A percentile compares a stretch with the other conserved stretches of the same genome.
These are phyloP conservation scores for Solanum chacoense DNA, from an alignment of 305 asterid species.

Conservation along the genomic window DNA sequence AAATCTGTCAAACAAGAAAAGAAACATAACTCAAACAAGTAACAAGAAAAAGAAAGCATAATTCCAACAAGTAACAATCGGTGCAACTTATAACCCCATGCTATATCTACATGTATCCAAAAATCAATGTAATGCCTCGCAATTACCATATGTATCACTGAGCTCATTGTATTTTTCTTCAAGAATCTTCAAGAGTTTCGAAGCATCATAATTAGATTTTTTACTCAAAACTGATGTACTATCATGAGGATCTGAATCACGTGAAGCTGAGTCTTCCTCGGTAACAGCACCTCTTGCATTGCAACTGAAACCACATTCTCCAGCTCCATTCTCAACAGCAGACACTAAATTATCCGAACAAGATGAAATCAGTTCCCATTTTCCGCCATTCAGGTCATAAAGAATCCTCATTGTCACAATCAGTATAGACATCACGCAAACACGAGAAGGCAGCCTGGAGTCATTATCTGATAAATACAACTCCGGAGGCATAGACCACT, in stretches of 20 bases:
- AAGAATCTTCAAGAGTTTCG: conserved; percentile 41
- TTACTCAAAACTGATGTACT: conserved; percentile 7
- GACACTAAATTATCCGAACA: conserved; percentile 15
- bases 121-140: neutral
- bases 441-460: conserved; percentile 57
- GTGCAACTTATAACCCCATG: neutral
- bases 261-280: conserved; percentile 13
- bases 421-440: conserved; percentile 63
- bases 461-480: conserved; percentile 49
- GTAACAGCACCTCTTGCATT: conserved; percentile 1
- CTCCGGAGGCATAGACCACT: conserved; percentile 73
- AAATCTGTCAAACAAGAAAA: conserved; percentile 32
- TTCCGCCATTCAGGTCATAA: conserved; percentile 65
- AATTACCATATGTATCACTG: conserved; percentile 42
- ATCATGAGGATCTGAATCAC: conserved; percentile 8
- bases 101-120: neutral
- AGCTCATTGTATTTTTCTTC: conserved; percentile 42
- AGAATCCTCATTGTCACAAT: conserved; percentile 56
- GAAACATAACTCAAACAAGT: neutral
- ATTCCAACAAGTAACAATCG: neutral
- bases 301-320: conserved; percentile 3
- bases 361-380: conserved; percentile 58
- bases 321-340: conserved; percentile 10
- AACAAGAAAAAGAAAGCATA: neutral
- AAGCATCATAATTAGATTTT: conserved; percentile 22